A percentile compares a stretch with the other conserved stretches of the same genome.
Conservation (phyloP, 352 stramenopile genomes). For the Pythium grandisporangium region DNA sequence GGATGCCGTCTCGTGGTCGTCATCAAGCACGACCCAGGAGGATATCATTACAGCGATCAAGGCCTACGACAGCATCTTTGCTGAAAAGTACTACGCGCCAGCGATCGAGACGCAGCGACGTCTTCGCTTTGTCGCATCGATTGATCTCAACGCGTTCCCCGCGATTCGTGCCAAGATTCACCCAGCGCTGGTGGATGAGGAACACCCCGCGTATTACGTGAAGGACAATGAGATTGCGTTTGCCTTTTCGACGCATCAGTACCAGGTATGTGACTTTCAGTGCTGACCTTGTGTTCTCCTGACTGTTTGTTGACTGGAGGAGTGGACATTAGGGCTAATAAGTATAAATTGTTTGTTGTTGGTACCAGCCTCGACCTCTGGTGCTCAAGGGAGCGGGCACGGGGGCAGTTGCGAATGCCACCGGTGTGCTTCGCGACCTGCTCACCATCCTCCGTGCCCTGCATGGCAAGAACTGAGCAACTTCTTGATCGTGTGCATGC, state of each 20-base stretch:
- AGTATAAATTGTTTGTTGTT: too few relatives aligned
- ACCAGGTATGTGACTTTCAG: conserved; percentile 17
- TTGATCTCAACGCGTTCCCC: conserved; percentile 44
- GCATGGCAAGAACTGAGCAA: conserved; percentile 9
- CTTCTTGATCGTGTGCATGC: too few relatives aligned
- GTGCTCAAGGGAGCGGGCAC: conserved; percentile 65
- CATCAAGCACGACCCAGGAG: conserved; percentile 30
- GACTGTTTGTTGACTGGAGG: too few relatives aligned
- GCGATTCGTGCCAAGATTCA: conserved; percentile 36
- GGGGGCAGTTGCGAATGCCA: conserved; percentile 48
- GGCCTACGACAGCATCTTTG: conserved; percentile 47
- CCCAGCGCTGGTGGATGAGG: conserved; percentile 44
- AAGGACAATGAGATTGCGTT: conserved; percentile 71
- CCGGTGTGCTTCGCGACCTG: conserved; percentile 63
- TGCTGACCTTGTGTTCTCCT: too few relatives aligned
- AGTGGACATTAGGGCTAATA: too few relatives aligned
- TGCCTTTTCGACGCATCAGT: conserved; percentile 61
- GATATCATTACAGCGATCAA: conserved; percentile 38
- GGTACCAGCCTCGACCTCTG: conserved; percentile 34
- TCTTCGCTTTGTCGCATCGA: conserved; percentile 58
- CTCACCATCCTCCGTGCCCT: conserved; percentile 67
- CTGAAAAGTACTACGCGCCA: conserved; percentile 35
- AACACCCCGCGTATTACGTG: conserved; percentile 46
- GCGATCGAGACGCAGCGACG: conserved; percentile 34
- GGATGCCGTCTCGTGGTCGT: conserved; percentile 32